Conservation (phyloP, 2,329 filamentous ascomycete species). For the Trichoderma endophyticum region DNA sequence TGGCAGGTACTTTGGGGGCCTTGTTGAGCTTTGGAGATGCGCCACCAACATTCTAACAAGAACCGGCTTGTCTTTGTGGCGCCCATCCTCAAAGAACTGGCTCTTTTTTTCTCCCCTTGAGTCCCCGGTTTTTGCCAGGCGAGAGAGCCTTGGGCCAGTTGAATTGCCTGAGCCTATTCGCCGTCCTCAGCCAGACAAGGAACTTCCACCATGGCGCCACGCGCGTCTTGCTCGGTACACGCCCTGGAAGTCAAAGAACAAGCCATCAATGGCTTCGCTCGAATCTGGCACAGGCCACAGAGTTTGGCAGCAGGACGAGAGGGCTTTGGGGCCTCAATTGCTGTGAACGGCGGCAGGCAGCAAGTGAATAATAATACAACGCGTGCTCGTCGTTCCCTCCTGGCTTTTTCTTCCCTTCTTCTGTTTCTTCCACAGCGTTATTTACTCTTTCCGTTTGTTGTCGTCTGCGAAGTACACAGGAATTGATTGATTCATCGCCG, state of each 20-base stretch:
- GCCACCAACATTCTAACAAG: conserved; percentile 16
- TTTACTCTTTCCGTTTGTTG: conserved; percentile 9
- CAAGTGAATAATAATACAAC: background rate
- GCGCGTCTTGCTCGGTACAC: background rate
- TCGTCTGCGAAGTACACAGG: conserved; percentile 16
- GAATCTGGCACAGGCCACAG: background rate
- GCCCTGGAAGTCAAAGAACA: background rate
- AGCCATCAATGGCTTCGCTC: background rate
- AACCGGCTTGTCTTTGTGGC: background rate
- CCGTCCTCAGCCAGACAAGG: background rate
- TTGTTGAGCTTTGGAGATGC: conserved; percentile 11
- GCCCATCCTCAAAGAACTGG: background rate
- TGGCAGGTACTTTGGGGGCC: background rate
- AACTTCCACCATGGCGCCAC: background rate
- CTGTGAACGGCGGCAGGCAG: background rate
- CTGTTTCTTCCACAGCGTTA: conserved; percentile 10
- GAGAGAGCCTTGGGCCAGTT: background rate
- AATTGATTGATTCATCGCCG: conserved; percentile 6
- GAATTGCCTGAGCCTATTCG: background rate
- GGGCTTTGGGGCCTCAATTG: background rate
- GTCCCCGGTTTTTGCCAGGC: conserved; percentile 4
- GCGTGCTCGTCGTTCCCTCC: background rate
- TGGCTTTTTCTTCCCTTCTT: background rate
- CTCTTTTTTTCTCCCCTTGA: background rate
- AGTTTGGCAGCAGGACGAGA: background rate